Conservation (phyloP, 805 yeast species). For the Saturnispora dispora region DNA sequence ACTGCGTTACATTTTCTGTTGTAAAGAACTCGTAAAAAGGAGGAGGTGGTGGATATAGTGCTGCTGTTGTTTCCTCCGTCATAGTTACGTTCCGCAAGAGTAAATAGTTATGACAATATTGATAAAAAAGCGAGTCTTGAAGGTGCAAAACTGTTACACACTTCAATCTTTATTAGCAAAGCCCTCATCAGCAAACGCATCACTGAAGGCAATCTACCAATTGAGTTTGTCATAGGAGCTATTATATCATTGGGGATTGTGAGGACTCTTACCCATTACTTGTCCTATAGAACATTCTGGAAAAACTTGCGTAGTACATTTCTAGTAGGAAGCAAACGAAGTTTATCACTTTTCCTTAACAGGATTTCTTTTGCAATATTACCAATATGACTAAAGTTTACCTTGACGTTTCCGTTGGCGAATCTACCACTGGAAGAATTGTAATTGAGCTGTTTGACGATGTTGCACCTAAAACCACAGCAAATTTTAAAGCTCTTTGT, state of each 20-base stretch:
- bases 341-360: background rate
- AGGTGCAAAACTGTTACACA: background rate
- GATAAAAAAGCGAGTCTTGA: background rate
- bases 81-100: background rate
- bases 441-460: constrained; percentile 55
- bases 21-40: constrained; percentile 71
- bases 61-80: constrained; percentile 34
- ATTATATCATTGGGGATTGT: no score
- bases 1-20: constrained; percentile 46
- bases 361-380: background rate
- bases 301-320: background rate
- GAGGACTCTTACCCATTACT: no score
- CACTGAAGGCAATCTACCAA: background rate
- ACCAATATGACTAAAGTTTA: constrained; percentile 43
- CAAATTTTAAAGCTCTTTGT: constrained; percentile 80
- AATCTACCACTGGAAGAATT: constrained; percentile 60
- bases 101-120: background rate
- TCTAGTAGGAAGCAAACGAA: background rate
- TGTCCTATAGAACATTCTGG: background rate
- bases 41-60: constrained; percentile 94
- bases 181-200: background rate
- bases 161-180: no score
- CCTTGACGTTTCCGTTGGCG: constrained; percentile 74
- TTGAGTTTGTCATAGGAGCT: background rate
- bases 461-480: constrained; percentile 79